Evolutionary conservation across 352 stramenopile genomes (phyloP).

Genomic region (Peronospora tabacina): DNA sequence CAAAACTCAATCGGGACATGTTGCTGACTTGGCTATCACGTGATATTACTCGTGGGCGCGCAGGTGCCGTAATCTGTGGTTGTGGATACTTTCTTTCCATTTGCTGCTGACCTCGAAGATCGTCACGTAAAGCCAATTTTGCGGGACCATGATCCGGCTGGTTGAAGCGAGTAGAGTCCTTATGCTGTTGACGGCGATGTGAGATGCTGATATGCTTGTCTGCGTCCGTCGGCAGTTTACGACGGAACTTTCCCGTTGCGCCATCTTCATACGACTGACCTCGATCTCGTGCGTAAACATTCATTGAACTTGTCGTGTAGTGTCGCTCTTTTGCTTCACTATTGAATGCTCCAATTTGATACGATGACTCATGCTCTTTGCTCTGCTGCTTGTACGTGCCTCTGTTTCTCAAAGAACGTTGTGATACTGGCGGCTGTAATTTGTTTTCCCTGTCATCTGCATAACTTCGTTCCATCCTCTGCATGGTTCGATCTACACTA

Average conservation of each 20-base stretch:
- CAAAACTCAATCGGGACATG: conserved; percentile 37
- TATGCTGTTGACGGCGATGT: conserved; percentile 11
- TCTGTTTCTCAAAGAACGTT: conserved; percentile 19
- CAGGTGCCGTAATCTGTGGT: not conserved
- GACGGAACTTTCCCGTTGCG: conserved; percentile 25
- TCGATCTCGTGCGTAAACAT: conserved; percentile 11
- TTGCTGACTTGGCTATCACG: conserved; percentile 25
- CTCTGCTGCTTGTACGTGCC: conserved; percentile 17
- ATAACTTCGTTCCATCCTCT: conserved; percentile 13
- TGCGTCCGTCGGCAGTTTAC: conserved; percentile 9
- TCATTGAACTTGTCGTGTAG: conserved; percentile 22
- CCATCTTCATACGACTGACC: conserved; percentile 12
- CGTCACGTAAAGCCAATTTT: conserved; percentile 15
- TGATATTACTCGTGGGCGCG: conserved; percentile 15
- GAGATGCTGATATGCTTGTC: conserved; percentile 12
- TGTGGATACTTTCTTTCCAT: conserved; percentile 10
- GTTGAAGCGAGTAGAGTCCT: conserved; percentile 5
- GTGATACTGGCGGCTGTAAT: conserved; percentile 10
- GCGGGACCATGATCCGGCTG: conserved; percentile 7
- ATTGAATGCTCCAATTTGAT: conserved; percentile 8
- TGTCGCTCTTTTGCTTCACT: conserved; percentile 18
- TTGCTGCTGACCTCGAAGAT: conserved; percentile 11
- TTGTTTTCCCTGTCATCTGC: conserved; percentile 22
- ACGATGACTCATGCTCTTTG: conserved; percentile 13
- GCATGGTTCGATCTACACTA: conserved; percentile 20